A percentile compares a stretch with the other conserved stretches of the same genome.
These are phyloP conservation scores for Globisporangium apiculatum DNA, from an alignment of 352 stramenopile genomes.

Conservation along the genomic window DNA sequence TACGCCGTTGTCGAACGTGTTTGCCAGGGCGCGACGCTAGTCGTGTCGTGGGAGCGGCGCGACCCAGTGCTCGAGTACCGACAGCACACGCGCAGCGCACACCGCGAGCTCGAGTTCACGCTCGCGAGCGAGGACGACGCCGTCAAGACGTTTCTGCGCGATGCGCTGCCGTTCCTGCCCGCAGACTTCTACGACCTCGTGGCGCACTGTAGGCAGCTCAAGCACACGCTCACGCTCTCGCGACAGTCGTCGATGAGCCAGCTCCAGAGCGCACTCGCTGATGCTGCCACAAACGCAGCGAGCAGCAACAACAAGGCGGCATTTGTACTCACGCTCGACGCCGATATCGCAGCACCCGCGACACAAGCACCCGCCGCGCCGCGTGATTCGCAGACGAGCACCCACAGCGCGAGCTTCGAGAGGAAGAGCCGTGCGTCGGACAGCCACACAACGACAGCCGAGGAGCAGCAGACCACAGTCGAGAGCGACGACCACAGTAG, in stretches of 20 bases:
- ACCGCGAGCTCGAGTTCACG: constrained; percentile 46
- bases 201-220: constrained; percentile 47
- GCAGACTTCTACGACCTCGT: constrained; percentile 78
- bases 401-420: not conserved
- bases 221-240: constrained; percentile 12
- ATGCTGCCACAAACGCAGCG: not conserved
- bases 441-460: not conserved
- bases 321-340: constrained; percentile 4
- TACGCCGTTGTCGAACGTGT: not conserved
- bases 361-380: not conserved
- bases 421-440: constrained; percentile 8
- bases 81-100: constrained; percentile 61
- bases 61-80: constrained; percentile 36
- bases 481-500: constrained; percentile 1
- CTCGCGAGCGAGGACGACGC: constrained; percentile 47
- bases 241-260: constrained; percentile 12
- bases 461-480: constrained; percentile 5
- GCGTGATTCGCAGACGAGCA: not conserved
- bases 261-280: constrained; percentile 3
- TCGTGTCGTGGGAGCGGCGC: constrained; percentile 44
- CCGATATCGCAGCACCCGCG: not conserved
- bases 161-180: constrained; percentile 65
- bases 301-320: not conserved
- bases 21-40: constrained; percentile 48
- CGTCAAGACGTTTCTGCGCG: constrained; percentile 37